Evolutionary conservation across 345 rosid species (phyloP).

Genomic region (Salix viminalis): DNA sequence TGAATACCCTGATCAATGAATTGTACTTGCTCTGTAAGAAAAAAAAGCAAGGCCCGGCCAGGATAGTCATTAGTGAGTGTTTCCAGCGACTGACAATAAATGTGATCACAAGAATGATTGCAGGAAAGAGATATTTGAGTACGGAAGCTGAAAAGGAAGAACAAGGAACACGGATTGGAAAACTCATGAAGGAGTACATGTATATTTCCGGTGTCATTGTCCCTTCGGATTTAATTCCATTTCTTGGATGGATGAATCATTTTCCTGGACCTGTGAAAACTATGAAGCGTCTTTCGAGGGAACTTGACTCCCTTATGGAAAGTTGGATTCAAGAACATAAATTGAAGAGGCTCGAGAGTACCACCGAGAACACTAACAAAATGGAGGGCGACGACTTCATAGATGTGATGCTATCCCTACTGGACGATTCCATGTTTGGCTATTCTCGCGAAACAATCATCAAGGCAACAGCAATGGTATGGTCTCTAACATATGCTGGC

Average conservation of each 20-base stretch:
- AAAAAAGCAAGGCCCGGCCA: background rate
- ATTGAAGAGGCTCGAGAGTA: background rate
- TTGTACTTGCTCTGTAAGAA: background rate
- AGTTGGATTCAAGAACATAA: constrained; percentile 37
- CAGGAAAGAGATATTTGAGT: constrained; percentile 23
- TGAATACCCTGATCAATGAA: constrained; percentile 9
- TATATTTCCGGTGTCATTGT: constrained; percentile 18
- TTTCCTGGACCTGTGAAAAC: constrained; percentile 10
- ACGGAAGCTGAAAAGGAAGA: background rate
- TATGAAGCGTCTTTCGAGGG: constrained; percentile 17
- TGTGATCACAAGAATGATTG: constrained; percentile 23
- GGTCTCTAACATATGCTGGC: background rate
- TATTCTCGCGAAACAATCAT: constrained; percentile 17
- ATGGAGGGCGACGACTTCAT: constrained; percentile 9
- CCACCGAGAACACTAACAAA: background rate
- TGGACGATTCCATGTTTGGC: constrained; percentile 11
- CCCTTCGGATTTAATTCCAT: constrained; percentile 31
- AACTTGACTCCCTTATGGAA: constrained; percentile 24
- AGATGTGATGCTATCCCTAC: constrained; percentile 18
- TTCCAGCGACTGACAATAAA: constrained; percentile 12
- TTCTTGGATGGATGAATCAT: constrained; percentile 26
- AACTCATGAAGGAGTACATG: constrained; percentile 31
- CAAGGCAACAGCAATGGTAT: constrained; percentile 23
- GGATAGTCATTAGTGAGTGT: constrained; percentile 11
- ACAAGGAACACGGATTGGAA: constrained; percentile 23